phyloP scores from a whole-genome alignment of 305 asterid species.

The Fraxinus paxiana region DNA sequence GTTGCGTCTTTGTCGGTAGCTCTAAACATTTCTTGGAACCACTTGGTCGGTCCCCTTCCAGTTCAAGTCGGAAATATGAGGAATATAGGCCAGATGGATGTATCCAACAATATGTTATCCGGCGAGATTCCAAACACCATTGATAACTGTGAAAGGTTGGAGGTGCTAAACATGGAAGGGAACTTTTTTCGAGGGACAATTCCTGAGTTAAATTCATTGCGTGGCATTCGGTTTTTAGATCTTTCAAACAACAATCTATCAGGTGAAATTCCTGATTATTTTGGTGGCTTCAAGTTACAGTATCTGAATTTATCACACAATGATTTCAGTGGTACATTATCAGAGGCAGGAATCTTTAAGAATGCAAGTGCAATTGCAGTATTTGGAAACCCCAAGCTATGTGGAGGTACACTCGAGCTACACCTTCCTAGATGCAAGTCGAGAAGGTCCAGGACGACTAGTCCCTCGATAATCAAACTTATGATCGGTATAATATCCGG shows the following conservation, averaged over 20 bases:
- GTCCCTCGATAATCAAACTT: background rate
- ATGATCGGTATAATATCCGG: background rate
- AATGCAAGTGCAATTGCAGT: conserved; percentile 22
- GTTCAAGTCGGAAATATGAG: conserved; percentile 18
- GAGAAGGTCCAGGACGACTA: background rate
- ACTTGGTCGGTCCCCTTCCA: conserved; percentile 25
- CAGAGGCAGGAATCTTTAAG: conserved; percentile 18
- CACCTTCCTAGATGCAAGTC: conserved; percentile 21
- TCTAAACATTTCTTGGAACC: conserved; percentile 24
- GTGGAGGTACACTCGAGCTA: conserved; percentile 31
- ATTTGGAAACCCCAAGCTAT: conserved; percentile 24
- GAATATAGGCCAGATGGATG: conserved; percentile 19
- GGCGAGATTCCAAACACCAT: conserved; percentile 28
- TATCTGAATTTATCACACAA: conserved; percentile 29
- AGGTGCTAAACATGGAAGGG: conserved; percentile 15
- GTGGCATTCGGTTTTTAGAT: conserved; percentile 24
- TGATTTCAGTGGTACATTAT: conserved; percentile 25
- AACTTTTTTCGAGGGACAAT: conserved; percentile 25
- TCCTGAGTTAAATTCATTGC: conserved; percentile 23
- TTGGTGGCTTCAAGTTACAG: conserved; percentile 16
- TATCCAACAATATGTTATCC: conserved; percentile 22
- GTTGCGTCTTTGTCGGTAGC: conserved; percentile 16
- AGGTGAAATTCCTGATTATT: conserved; percentile 25
- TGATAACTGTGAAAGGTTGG: conserved; percentile 22
- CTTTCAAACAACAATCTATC: conserved; percentile 24